Evolutionary conservation across 2,329 filamentous ascomycete genomes (phyloP), one percentile per base, ranked within the genome.

Genomic region (Aspergillus sp.): DNA sequence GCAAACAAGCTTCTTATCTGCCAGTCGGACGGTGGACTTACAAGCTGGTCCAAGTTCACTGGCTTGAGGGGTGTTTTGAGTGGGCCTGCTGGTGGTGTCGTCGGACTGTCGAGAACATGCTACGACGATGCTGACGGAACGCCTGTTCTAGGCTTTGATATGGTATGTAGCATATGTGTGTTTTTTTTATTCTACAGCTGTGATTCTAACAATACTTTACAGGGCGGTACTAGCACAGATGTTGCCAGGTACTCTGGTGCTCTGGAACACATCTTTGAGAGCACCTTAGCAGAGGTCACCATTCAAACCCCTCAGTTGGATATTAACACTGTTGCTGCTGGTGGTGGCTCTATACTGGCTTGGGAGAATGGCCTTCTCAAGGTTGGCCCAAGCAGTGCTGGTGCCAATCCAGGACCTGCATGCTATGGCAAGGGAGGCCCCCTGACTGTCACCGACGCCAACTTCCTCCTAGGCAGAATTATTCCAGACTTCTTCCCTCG

Each of bases 391-490:
- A 93, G 96, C 71, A 96, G 91, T 3, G 93, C 93, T 1, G 90
- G 91, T 39, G 93, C 93, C 2, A 93, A 96, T 69, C 93, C 93
- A 0, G 93, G 93, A 0, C 93, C 93, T 12, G 91, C 91, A 1
- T 96, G 93, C 67, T 97, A 97, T 74, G 85, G 93, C n/a, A 97
- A 97, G 74, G 93, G 90, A 0, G 93, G 93, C 0, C 93, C 93
- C 2, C 82, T 93, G 12, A 95, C 93, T 0, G 93, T 97, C 11
- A 97, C 93, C 0, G 93, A 97, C 68, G 93, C 93, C 7, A 97
- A 97, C 66, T 74, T 96, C 8, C 93, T 91, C 70, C 84, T 98
- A 0, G 93, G 93, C 0, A 86, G 93, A 19, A 79, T 98, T 4
- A 76, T 96, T 1, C 93, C 93, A 0, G 91, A 96, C 61, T 96